Evolutionary conservation across 768 basidiomycete genomes (phyloP), one percentile per base, ranked within the genome.

Genomic region (Tricholoma flavovirens): DNA sequence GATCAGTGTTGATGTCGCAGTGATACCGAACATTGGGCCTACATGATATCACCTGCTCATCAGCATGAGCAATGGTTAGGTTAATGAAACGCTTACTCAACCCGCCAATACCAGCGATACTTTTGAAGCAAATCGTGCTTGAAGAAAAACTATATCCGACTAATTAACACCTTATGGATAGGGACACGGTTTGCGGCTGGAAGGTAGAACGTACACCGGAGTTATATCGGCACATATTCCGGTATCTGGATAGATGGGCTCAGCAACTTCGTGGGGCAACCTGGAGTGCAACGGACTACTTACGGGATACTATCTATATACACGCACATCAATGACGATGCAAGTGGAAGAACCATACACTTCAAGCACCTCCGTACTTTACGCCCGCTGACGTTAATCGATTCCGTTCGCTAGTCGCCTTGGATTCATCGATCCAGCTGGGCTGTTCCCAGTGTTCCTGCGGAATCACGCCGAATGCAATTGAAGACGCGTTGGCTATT

Each of bases 161-260:
- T 5, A 3, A 11, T 49, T 17, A 52, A 68, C 56, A 22, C 49
- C 79, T 73, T 56, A 70, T 69, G 26, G 66, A 66, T 15, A n/a
- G 4, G 9, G 9, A 8, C 9, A 45, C 4, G 61, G 73, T 56
- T 19, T 33, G 21, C 24, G 5, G 5, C 24, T 26, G 21, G 30
- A 40, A 4, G n/a, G 10, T 32, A 45, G 9, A 8, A 70, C 78
- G 30, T 60, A 84, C 83, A 8, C 84, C 86, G 21, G 83, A 84
- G 66, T 87, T 85, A 67, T 81, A 90, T 33, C 87, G 76, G 68
- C 87, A 89, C 87, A 90, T 88, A 60, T 88, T 86, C 7, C 86
- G 77, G 61, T 90, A 88, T 5, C 86, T 86, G 62, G 8, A 45
- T 42, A 54, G 9, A 26, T 72, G 74, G 4, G 62, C 62, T 56